Base-by-base conservation (phyloP, 2,329 filamentous ascomycete genomes). In the Aspergillus pseudoviridinutans region DNA sequence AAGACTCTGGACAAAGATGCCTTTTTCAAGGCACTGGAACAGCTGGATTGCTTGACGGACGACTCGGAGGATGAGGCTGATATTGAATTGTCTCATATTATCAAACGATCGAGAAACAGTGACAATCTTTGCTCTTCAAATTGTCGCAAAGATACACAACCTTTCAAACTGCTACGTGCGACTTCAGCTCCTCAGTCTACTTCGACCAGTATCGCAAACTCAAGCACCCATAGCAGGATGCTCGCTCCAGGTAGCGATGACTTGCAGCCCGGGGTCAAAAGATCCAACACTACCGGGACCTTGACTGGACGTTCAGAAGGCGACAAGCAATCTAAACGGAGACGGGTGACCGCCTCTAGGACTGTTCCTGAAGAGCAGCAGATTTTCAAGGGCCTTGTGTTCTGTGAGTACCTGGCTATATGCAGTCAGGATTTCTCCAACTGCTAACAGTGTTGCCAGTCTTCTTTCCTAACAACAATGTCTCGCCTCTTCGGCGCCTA, bases 381-480 rank as follows among this genome's bases (percentile, higher is more conserved):
- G 62, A 79, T 90, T 4, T 87, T 92, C 68, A 80, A 76, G 49
- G 81, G 76, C 0, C 71, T 89, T n/a, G 71, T 76, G 0, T 88
- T 91, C 62, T 90, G 77, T 79, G 53, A 57, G 76, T 68, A 5
- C 5, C 27, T n/a, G 42, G 20, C n/a, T 25, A 4, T 50, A 35
- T 50, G 49, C 60, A 63, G 17, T 64, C 28, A 24, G 53, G 12
- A 41, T 50, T 20, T 32, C 8, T 14, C 22, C 14, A 22, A 9
- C 1, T 14, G 6, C 22, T 47, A 14, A 47, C 24, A 38, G 5
- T 14, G 10, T 22, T 12, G 3, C 29, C 32, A 81, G 79, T 85
- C 74, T 96, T 94, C 70, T 84, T 96, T 5, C 93, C 92, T 0
- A 89, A 94, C 63, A 85, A 91, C 61, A 88, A 93, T 61, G 82